Percentiles rank a stretch among this genome's conserved stretches.
Evolutionary conservation across 1,284 basidiomycete genomes (phyloP).

Genomic region (Ganoderma boninense): DNA sequence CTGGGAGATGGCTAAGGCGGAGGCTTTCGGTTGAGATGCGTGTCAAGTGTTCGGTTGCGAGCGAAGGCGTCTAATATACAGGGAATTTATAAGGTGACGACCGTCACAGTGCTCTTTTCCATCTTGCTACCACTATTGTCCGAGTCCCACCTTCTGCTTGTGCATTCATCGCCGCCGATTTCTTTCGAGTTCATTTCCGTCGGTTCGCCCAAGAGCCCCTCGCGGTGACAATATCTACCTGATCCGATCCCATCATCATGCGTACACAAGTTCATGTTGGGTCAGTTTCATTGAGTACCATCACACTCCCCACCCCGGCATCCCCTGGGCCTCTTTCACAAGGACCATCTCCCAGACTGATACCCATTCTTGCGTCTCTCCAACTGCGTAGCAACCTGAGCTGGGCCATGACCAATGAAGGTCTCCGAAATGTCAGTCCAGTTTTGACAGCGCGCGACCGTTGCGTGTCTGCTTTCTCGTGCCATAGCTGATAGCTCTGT

Average conservation of each 20-base stretch:
- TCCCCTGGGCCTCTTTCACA: slow-evolving; percentile 21
- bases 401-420: slow-evolving; percentile 95
- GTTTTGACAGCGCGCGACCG: slow-evolving; percentile 46
- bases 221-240: slow-evolving; percentile 55
- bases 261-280: slow-evolving; percentile 87
- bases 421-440: slow-evolving; percentile 83
- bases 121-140: too few species aligned
- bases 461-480: slow-evolving; percentile 43
- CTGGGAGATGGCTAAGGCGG: too few species aligned
- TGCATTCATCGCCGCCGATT: slow-evolving; percentile 43
- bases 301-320: slow-evolving; percentile 21
- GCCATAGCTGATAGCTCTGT: slow-evolving; percentile 43
- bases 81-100: too few species aligned
- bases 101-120: slow-evolving; percentile 41
- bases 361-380: slow-evolving; percentile 33
- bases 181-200: slow-evolving; percentile 47
- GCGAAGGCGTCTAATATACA: too few species aligned
- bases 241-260: slow-evolving; percentile 52
- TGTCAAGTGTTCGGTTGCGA: too few species aligned
- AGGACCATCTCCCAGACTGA: slow-evolving; percentile 43
- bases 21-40: too few species aligned
- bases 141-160: slow-evolving; percentile 36
- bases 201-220: slow-evolving; percentile 54
- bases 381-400: slow-evolving; percentile 79
- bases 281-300: slow-evolving; percentile 59